A percentile compares a stretch with the other conserved stretches of the same genome.
These are phyloP conservation scores for Helianthus tuberosus DNA, from an alignment of 129 eudicot species.

Conservation along the genomic window DNA sequence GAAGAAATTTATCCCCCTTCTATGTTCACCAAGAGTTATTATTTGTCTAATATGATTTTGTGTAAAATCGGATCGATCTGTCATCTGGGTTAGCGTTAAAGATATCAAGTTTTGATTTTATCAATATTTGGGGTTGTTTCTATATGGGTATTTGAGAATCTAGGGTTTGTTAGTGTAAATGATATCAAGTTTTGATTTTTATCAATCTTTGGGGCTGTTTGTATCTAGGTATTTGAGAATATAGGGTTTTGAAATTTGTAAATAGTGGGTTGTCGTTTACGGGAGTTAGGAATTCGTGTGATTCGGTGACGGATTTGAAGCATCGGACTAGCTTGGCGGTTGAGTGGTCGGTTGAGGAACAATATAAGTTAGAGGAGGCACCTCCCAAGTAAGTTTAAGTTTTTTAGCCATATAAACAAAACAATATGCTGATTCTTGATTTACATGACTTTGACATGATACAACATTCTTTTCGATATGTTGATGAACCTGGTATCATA, in stretches of 20 bases:
- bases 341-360: conserved; percentile 90
- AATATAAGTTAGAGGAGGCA: conserved; percentile 81
- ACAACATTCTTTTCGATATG: conserved; percentile 50
- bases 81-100: background rate
- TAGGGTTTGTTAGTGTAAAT: conserved; percentile 27
- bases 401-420: background rate
- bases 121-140: conserved; percentile 8
- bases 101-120: background rate
- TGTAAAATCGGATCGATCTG: conserved; percentile 9
- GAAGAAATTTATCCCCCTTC: too few species aligned
- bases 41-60: background rate
- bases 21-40: background rate
- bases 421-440: background rate
- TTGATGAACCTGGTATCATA: conserved; percentile 74
- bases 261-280: conserved; percentile 29
- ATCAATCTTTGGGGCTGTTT: conserved; percentile 13
- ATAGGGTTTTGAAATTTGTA: conserved; percentile 32
- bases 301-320: conserved; percentile 66
- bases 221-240: conserved; percentile 28
- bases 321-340: conserved; percentile 60
- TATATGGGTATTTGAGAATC: conserved; percentile 28
- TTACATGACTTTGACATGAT: conserved; percentile 16
- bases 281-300: conserved; percentile 40
- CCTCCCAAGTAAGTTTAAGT: conserved; percentile 63
- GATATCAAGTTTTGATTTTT: conserved; percentile 27